Percentiles rank a stretch among this genome's conserved stretches.
Conservation (phyloP, 1,284 basidiomycete species). For the Tilletia walkeri region DNA sequence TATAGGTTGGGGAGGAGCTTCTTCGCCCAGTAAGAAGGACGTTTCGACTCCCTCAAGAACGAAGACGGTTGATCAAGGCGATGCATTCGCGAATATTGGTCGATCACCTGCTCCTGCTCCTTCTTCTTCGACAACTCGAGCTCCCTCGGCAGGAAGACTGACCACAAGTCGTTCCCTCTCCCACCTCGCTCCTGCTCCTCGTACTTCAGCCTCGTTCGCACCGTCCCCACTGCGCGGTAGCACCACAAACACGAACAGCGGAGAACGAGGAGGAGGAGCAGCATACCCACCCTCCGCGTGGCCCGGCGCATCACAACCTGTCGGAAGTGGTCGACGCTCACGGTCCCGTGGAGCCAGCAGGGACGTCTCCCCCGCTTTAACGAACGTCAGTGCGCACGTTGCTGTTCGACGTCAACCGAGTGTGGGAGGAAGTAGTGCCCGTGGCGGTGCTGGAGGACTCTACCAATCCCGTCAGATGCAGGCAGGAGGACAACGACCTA, state of each 20-base stretch:
- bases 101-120: too few species aligned
- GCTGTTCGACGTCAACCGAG: background rate
- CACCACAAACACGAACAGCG: too few species aligned
- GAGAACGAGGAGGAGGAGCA: background rate
- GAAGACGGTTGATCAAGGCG: background rate
- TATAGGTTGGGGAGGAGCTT: constrained; percentile 3
- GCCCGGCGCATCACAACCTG: background rate
- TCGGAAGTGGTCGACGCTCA: background rate
- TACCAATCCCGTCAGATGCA: background rate
- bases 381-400: constrained; percentile 13
- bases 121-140: background rate
- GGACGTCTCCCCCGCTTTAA: background rate
- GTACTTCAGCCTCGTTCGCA: background rate
- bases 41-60: too few species aligned
- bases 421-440: background rate
- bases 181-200: background rate
- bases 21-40: background rate
- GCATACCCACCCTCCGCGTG: background rate
- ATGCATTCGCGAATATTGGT: too few species aligned
- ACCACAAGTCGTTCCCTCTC: constrained; percentile 13
- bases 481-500: background rate
- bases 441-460: background rate
- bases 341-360: background rate
- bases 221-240: background rate
- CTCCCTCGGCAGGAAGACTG: constrained; percentile 1